These are phyloP conservation scores for Byssothecium circinans DNA, from an alignment of 2,329 filamentous ascomycete genomes.

Conservation along the genomic window DNA sequence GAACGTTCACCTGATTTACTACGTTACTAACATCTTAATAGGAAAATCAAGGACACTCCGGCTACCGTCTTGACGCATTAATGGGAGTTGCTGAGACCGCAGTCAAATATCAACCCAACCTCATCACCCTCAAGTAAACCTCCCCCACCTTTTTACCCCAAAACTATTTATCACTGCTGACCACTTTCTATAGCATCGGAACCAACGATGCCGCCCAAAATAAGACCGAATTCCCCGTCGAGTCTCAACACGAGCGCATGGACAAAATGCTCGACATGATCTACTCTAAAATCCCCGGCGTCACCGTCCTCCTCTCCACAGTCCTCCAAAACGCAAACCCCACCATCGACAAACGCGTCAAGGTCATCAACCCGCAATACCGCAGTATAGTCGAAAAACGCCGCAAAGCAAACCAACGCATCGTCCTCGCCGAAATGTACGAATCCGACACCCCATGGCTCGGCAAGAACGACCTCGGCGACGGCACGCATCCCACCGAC, in stretches of 20 bases:
- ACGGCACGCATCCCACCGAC: conserved; percentile 2
- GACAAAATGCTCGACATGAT: conserved; percentile 1
- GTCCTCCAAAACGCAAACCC: background rate
- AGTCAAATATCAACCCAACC: conserved; percentile 1
- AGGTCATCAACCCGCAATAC: conserved; percentile 6
- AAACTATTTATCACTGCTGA: background rate
- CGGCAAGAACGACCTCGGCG: background rate
- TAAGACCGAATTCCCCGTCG: background rate
- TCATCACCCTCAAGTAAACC: conserved; percentile 7
- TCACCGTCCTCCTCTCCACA: conserved; percentile 6
- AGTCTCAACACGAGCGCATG: conserved; percentile 3
- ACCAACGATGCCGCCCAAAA: conserved; percentile 6
- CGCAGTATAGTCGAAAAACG: background rate
- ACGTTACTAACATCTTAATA: background rate
- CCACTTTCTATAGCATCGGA: background rate
- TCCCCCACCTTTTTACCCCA: too few relatives aligned
- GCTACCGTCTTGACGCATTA: conserved; percentile 1
- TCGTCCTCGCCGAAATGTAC: conserved; percentile 7
- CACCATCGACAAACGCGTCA: background rate
- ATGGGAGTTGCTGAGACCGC: background rate
- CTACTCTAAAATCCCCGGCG: conserved; percentile 1
- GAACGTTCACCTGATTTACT: too few relatives aligned
- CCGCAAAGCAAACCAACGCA: conserved; percentile 2
- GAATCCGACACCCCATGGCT: background rate
- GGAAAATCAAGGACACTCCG: conserved; percentile 7